Base-by-base conservation (phyloP, 108 stramenopile species). In the Aurantiochytrium sp. region DNA sequence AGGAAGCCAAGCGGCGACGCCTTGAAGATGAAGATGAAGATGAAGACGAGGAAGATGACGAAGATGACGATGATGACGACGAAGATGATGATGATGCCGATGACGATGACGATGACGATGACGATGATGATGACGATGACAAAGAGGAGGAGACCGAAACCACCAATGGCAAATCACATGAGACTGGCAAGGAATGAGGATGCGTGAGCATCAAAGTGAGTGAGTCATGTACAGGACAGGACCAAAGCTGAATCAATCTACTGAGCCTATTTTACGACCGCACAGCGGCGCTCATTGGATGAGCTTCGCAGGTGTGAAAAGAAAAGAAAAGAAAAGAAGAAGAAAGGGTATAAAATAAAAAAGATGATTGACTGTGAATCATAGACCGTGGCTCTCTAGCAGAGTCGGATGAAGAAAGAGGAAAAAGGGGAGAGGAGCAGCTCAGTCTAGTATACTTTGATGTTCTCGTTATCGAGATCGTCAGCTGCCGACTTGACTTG, bases 401-500 rank as follows among this genome's bases (percentile, higher is more conserved):
- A 59, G 21, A 59, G 59, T 19, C 19, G 59, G 1, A 59, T 23
- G 2, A 59, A 59, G 59, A 59, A 59, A 23, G 59, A 23, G 3
- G 2, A 72, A n/a, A 2, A 72, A 21, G 1, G 16, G 1, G 3
- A 72, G 16, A n/a, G n/a, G 12, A 16, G n/a, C 16, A 16, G 23
- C 19, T 59, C 19, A 59, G n/a, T 3, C 35, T 35, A 89, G 87
- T 91, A 91, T 0, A 91, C 69, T 87, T 88, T 87, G 29, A 92
- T 88, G 16, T 90, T 25, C 58, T 93, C 93, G 87, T 91, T 89
- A 29, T 92, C 91, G 58, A 91, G 90, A 21, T 72, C 90, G 88
- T 88, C 28, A 93, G 87, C 16, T 73, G 90, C 8, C 43, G 43
- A 87, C 21, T 6, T 5, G 5, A 19, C 10, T 18, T 19, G 5